Evolutionary conservation across 1,284 basidiomycete genomes (phyloP), one percentile per base, ranked within the genome.

Genomic region (Naganishia cerealis): DNA sequence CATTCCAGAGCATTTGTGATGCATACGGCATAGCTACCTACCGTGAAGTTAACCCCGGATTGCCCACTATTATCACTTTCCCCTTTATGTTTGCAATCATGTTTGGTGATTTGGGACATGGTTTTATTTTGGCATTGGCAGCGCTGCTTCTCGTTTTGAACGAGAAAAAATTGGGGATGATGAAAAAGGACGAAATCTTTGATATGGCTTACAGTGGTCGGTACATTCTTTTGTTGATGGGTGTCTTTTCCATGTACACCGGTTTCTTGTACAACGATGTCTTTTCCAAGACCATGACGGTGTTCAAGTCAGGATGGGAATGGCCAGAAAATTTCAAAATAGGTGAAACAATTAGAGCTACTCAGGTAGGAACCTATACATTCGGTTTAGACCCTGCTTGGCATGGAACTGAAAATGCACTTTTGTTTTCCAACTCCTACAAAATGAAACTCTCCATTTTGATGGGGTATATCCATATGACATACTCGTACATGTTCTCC

Each of bases 361-460:
- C 83, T 7, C 75, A 84, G 26, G 91, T 85, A 67, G 89, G 89
- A 3, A 83, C 85, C 73, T 99, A 99, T 83, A 87, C 90, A 1
- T 93, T 99, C 74, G 96, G 96, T 73, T 81, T 99, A 73, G 96
- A 99, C 80, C 94, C 95, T 55, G 88, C 83, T 66, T 99, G 96
- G 96, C 94, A 97, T 79, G 92, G 89, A 42, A 86, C 94, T 9
- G 91, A 94, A 73, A 99, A 99, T 78, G 84, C 84, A 1, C 85
- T 99, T 69, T 88, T 98, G 67, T 99, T 99, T 80, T 91, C 90
- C 71, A 99, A 99, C 82, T 98, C 94, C 67, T 94, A 96, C 85
- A 99, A 99, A 88, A 99, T 99, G 96, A 99, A 99, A 85, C 94
- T 99, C 93, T 92, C 93, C 18, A 90, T 99, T 77, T 88, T 99